These are phyloP conservation scores for Suhomyces pyralidae DNA, from an alignment of 805 yeast genomes.

Conservation along the genomic window DNA sequence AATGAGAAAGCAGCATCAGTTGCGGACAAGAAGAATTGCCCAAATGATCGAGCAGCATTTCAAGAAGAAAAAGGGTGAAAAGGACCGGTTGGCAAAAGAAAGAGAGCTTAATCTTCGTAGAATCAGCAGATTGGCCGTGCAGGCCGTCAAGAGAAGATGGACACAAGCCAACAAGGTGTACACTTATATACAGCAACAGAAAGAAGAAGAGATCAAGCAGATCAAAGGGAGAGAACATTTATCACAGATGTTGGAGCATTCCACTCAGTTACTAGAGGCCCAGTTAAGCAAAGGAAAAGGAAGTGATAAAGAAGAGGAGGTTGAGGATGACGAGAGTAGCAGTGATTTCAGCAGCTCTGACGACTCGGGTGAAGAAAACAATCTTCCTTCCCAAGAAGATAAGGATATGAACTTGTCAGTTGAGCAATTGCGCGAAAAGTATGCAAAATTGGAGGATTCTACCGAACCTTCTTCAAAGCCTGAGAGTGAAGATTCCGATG, in stretches of 20 bases:
- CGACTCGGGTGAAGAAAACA: constrained; percentile 10
- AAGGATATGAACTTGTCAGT: constrained; percentile 51
- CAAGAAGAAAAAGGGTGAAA: constrained; percentile 82
- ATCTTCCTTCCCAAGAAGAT: constrained; percentile 18
- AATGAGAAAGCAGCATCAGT: constrained; percentile 57
- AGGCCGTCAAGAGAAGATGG: constrained; percentile 90
- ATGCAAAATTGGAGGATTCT: constrained; percentile 41
- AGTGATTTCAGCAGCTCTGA: not conserved
- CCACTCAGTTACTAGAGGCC: constrained; percentile 85
- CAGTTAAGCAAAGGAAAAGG: constrained; percentile 50
- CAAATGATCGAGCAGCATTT: constrained; percentile 84
- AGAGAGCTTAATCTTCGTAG: constrained; percentile 66
- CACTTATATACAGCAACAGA: constrained; percentile 67
- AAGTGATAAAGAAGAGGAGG: constrained; percentile 19
- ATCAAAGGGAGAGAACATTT: constrained; percentile 83
- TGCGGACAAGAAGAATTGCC: constrained; percentile 70
- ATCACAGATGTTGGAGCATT: constrained; percentile 83
- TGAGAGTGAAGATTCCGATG: constrained; percentile 12
- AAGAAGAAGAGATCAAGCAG: constrained; percentile 74
- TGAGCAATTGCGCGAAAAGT: constrained; percentile 56
- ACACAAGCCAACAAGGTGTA: constrained; percentile 79
- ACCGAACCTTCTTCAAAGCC: constrained; percentile 13
- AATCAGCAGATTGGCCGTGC: constrained; percentile 77
- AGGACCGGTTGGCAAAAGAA: constrained; percentile 74
- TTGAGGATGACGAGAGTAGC: constrained; percentile 16